Conservation (phyloP, 352 stramenopile species). For the Phytopythium mirpurense region DNA sequence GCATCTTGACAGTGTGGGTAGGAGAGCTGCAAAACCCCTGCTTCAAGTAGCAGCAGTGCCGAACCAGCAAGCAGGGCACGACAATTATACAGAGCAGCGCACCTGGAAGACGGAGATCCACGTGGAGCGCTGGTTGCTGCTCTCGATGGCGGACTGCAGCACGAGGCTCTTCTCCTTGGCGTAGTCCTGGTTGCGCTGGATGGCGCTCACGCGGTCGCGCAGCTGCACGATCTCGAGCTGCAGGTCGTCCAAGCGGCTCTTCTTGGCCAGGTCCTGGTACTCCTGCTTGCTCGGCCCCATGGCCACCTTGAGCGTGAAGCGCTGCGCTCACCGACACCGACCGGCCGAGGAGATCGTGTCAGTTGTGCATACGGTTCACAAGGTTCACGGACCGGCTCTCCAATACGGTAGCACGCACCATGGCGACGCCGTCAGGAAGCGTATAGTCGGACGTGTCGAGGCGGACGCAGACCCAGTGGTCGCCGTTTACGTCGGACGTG, state of each 20-base stretch:
- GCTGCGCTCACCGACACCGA: constrained; percentile 21
- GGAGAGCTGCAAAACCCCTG: no score
- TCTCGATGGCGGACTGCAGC: constrained; percentile 69
- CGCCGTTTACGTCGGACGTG: constrained; percentile 56
- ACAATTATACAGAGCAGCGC: no score
- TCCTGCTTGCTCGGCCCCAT: constrained; percentile 73
- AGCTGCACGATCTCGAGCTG: constrained; percentile 79
- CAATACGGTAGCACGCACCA: no score
- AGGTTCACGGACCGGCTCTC: no score
- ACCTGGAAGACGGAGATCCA: constrained; percentile 83
- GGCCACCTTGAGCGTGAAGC: constrained; percentile 58
- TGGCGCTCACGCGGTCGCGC: constrained; percentile 65
- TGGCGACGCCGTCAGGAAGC: constrained; percentile 46
- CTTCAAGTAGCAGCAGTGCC: no score
- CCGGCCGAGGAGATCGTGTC: no score
- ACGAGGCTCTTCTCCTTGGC: constrained; percentile 69
- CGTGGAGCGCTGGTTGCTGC: constrained; percentile 71
- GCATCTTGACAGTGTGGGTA: background rate
- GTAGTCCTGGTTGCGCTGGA: constrained; percentile 85
- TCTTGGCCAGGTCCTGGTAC: constrained; percentile 80
- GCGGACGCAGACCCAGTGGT: constrained; percentile 72
- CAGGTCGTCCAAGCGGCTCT: constrained; percentile 78
- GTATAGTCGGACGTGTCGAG: constrained; percentile 62
- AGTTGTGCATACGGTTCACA: no score
- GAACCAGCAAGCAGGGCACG: no score